phyloP scores from a whole-genome alignment of 108 stramenopile genomes.

The Nannochloropsis granulata region DNA sequence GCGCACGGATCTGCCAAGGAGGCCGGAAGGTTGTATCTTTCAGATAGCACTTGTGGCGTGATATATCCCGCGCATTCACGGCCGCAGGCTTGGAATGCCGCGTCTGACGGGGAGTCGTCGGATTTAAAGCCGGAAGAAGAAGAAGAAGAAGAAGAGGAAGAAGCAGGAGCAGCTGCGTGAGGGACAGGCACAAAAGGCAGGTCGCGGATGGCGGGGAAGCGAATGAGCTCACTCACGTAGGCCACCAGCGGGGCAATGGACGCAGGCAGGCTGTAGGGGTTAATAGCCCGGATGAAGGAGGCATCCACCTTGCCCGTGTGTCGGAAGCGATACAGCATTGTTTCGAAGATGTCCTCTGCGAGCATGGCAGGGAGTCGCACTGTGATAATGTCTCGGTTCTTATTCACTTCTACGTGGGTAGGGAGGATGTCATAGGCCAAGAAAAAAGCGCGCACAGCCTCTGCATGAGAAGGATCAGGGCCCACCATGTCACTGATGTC shows the following conservation, averaged over 20 bases:
- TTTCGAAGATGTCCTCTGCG: not conserved
- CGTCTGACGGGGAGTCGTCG: not conserved
- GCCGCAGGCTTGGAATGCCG: constrained; percentile 8
- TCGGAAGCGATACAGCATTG: not conserved
- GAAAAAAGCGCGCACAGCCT: not conserved
- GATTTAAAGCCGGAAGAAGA: not conserved
- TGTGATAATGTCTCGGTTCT: not conserved
- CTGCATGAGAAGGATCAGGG: not conserved
- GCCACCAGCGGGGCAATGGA: not conserved
- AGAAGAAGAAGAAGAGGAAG: not conserved
- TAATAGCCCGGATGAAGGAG: not conserved
- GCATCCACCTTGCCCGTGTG: not conserved
- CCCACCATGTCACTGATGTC: not conserved
- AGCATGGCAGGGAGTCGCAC: not conserved
- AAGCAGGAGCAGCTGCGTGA: not conserved
- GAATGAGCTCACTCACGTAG: constrained; percentile 1
- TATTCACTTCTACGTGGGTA: not conserved
- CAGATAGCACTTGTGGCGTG: constrained; percentile 11
- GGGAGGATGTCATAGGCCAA: not conserved
- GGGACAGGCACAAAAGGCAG: not conserved
- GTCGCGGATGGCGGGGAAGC: constrained; percentile 1
- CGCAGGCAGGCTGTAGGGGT: not conserved
- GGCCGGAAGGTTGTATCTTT: not conserved
- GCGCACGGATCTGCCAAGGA: not conserved
- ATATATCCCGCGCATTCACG: not conserved